These are phyloP conservation scores for Rickenella mellea DNA, from an alignment of 768 basidiomycete genomes.

Conservation along the genomic window DNA sequence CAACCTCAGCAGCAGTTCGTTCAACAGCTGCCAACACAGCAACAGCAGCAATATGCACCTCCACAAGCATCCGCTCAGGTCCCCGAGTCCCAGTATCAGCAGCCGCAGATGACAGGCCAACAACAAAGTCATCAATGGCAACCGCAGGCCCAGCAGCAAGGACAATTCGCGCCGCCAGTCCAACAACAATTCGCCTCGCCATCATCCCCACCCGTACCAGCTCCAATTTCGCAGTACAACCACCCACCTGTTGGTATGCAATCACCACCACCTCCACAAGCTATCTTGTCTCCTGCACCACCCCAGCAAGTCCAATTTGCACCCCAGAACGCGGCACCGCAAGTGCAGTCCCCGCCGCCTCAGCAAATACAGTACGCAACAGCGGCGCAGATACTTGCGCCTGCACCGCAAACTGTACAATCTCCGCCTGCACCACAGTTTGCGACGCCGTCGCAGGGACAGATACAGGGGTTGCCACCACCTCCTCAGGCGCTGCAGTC, in stretches of 20 bases:
- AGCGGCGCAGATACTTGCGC: too few species aligned
- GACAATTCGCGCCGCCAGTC: neutral
- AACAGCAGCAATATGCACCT: neutral
- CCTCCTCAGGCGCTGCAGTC: neutral
- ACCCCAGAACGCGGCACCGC: conserved; percentile 3
- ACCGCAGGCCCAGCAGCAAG: neutral
- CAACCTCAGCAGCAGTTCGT: neutral
- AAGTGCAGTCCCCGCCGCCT: conserved; percentile 3
- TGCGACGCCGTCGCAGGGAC: too few species aligned
- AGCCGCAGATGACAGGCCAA: too few species aligned
- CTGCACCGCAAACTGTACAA: too few species aligned
- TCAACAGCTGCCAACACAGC: neutral
- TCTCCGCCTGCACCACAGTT: too few species aligned
- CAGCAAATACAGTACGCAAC: conserved; percentile 12
- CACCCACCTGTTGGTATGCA: conserved; percentile 16
- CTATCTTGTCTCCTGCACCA: conserved; percentile 11
- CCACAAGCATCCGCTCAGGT: conserved; percentile 1
- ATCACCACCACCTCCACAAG: conserved; percentile 18
- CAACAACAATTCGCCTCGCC: conserved; percentile 14
- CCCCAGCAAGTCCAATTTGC: conserved; percentile 23
- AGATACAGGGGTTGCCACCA: too few species aligned
- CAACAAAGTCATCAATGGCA: neutral
- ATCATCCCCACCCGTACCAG: conserved; percentile 13
- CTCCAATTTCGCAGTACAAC: conserved; percentile 17
- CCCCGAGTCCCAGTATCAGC: too few species aligned